Percentiles rank a stretch among this genome's conserved stretches.
These are phyloP conservation scores for Phlyctochytrium bullatum DNA, from an alignment of 192 early-diverging fungal species.

Conservation along the genomic window DNA sequence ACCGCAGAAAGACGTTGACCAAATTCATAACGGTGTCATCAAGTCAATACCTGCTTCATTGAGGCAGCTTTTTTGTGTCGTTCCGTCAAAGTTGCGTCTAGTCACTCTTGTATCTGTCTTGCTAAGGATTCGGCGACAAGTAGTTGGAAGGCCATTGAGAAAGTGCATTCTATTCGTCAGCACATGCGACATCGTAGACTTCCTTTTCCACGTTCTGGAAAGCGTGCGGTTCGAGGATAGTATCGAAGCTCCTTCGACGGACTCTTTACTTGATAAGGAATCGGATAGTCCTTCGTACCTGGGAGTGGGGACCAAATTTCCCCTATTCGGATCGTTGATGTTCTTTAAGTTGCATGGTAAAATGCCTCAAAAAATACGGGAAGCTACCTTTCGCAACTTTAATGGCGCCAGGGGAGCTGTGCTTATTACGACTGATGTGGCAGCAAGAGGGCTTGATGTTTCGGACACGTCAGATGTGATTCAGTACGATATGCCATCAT, in stretches of 20 bases:
- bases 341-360: constrained; percentile 89
- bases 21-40: no score
- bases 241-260: neutral
- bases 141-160: constrained; percentile 31
- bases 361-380: constrained; percentile 76
- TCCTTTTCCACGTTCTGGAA: constrained; percentile 80
- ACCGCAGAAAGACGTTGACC: no score
- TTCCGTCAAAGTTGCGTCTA: constrained; percentile 90
- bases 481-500: constrained; percentile 96
- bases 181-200: constrained; percentile 92
- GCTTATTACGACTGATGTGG: constrained; percentile 94
- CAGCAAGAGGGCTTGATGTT: constrained; percentile 95
- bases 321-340: constrained; percentile 64
- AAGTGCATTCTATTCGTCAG: constrained; percentile 96
- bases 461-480: constrained; percentile 89
- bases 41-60: constrained; percentile 80
- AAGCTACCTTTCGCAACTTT: constrained; percentile 73
- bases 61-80: constrained; percentile 78
- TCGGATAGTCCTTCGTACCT: constrained; percentile 12
- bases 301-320: constrained; percentile 30
- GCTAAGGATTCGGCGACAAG: constrained; percentile 46
- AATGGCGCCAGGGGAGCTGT: constrained; percentile 56
- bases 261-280: constrained; percentile 7
- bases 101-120: constrained; percentile 79
- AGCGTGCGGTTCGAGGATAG: no score